phyloP scores from a whole-genome alignment of 345 rosid species.

The Salix suchowensis region DNA sequence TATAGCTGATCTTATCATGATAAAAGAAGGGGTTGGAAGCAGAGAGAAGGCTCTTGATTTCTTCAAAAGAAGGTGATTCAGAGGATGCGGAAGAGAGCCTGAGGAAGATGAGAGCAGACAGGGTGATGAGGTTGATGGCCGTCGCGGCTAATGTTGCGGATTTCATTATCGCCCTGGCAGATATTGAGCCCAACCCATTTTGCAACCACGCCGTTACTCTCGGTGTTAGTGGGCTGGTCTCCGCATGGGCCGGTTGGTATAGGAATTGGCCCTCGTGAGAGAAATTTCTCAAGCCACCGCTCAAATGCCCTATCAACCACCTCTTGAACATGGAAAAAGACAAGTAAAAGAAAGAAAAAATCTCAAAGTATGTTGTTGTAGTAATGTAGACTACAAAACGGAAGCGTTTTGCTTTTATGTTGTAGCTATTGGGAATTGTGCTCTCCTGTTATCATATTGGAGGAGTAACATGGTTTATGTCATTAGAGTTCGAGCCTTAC shows the following conservation, averaged over 20 bases:
- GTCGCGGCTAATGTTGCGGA: conserved; percentile 88
- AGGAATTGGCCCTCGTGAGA: conserved; percentile 79
- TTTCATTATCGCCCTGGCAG: conserved; percentile 73
- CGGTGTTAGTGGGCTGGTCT: conserved; percentile 85
- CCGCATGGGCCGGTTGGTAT: conserved; percentile 99
- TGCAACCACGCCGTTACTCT: conserved; percentile 70
- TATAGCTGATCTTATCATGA: conserved; percentile 52
- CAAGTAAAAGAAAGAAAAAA: not conserved
- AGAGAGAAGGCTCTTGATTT: conserved; percentile 45
- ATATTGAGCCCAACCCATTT: conserved; percentile 81
- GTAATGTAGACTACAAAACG: not conserved
- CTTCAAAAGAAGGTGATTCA: conserved; percentile 11
- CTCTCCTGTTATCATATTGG: not conserved
- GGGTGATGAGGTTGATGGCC: conserved; percentile 83
- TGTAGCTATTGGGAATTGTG: not conserved
- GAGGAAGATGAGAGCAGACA: conserved; percentile 48
- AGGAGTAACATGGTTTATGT: not conserved
- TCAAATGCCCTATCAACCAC: not conserved
- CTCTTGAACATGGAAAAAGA: not conserved
- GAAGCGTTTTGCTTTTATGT: not conserved
- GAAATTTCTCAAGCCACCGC: not conserved
- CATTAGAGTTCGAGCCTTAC: not conserved
- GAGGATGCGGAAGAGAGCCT: conserved; percentile 33
- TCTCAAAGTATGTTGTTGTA: not conserved
- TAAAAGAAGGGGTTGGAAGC: conserved; percentile 48